phyloP scores from a whole-genome alignment of 2,329 filamentous ascomycete genomes.

The Cercospora sojina region DNA sequence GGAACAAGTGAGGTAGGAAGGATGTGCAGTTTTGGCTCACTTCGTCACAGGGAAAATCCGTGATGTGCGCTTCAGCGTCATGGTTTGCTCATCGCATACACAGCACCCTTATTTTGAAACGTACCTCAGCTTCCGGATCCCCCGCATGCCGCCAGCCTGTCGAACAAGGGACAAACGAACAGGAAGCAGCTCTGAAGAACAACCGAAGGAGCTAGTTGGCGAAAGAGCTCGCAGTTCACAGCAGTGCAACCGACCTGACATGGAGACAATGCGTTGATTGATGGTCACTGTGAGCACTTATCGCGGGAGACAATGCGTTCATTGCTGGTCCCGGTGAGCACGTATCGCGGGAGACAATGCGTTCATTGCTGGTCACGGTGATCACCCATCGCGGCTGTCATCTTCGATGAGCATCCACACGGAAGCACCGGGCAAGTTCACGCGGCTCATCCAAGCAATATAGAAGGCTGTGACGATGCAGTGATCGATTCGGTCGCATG shows the following conservation, averaged over 20 bases:
- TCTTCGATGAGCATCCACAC: background rate
- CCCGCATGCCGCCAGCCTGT: background rate
- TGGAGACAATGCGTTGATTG: too few relatives aligned
- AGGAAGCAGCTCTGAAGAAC: background rate
- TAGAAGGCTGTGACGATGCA: background rate
- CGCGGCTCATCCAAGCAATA: background rate
- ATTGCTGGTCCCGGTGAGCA: background rate
- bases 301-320: too few relatives aligned
- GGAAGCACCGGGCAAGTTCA: background rate
- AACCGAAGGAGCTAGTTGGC: background rate
- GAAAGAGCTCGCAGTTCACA: too few relatives aligned
- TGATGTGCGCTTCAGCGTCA: background rate
- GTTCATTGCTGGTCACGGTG: background rate
- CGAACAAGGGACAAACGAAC: background rate
- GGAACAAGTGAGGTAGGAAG: background rate
- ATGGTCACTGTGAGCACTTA: too few relatives aligned
- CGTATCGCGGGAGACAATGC: background rate
- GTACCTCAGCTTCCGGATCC: background rate
- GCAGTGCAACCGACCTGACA: background rate
- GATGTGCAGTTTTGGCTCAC: background rate
- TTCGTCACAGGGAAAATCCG: background rate
- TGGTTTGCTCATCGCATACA: conserved; percentile 1
- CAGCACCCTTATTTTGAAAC: background rate
- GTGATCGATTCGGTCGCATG: background rate
- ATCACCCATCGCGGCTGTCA: background rate